Evolutionary conservation across 208 protist genomes (phyloP).

Genomic region (Kentomonas sorsogonicus): DNA sequence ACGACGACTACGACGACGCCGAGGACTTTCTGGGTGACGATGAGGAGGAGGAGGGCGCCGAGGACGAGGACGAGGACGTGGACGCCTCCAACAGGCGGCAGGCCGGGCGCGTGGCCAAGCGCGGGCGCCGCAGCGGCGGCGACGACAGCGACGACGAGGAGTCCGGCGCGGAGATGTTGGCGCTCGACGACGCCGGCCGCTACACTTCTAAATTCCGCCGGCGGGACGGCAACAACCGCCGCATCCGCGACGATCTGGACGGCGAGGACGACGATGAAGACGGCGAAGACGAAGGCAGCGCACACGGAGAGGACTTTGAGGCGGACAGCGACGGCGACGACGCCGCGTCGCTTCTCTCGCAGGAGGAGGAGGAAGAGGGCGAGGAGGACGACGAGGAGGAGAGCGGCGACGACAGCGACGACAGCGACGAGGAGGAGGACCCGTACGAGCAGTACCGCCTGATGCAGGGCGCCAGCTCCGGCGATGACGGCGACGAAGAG

Average conservation of each 20-base stretch:
- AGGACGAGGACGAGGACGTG: slow-evolving; percentile 3
- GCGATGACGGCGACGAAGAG: slow-evolving; percentile 29
- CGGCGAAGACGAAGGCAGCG: too few species aligned
- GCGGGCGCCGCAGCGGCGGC: neutral
- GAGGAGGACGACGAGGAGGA: slow-evolving; percentile 21
- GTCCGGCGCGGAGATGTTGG: neutral
- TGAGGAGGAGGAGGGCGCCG: slow-evolving; percentile 16
- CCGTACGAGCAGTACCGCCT: slow-evolving; percentile 14
- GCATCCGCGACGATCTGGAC: too few species aligned
- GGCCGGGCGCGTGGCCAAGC: too few species aligned
- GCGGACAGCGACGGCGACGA: slow-evolving; percentile 17
- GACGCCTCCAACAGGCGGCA: neutral
- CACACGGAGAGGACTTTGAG: too few species aligned
- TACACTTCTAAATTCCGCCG: too few species aligned
- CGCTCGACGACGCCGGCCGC: neutral
- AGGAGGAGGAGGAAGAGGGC: slow-evolving; percentile 12
- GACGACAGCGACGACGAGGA: slow-evolving; percentile 29
- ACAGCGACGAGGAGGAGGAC: slow-evolving; percentile 33
- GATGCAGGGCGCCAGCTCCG: slow-evolving; percentile 20
- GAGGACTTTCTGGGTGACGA: slow-evolving; percentile 2
- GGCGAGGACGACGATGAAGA: too few species aligned
- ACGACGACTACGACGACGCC: slow-evolving; percentile 33
- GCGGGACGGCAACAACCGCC: too few species aligned
- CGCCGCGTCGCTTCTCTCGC: slow-evolving; percentile 1
- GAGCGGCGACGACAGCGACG: slow-evolving; percentile 17